Conservation (phyloP, 2,329 filamentous ascomycete genomes). For the Sporothrix luriei region DNA sequence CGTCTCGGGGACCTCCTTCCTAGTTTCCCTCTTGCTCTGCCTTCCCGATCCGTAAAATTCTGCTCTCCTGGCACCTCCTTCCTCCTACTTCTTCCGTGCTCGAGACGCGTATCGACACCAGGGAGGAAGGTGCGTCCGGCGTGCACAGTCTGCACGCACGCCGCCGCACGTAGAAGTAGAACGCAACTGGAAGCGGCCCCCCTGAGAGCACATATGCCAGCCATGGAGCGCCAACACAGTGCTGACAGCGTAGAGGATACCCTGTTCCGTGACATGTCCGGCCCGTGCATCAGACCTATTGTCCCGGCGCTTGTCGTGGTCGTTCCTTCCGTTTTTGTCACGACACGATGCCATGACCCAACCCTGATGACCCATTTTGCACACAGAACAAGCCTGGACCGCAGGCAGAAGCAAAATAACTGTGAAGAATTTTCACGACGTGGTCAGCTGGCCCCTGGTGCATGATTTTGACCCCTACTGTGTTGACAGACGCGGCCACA, state of each 20-base stretch:
- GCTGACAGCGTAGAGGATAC: neutral
- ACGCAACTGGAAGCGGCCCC: neutral
- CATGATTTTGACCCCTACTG: neutral
- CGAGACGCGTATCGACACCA: no score
- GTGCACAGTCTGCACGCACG: neutral
- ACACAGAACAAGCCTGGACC: neutral
- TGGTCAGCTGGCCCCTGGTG: neutral
- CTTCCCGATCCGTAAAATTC: neutral
- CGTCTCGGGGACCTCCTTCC: no score
- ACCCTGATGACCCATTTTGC: neutral
- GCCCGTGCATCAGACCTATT: neutral
- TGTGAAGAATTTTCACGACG: neutral
- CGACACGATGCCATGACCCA: neutral
- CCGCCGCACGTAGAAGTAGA: neutral
- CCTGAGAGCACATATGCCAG: neutral
- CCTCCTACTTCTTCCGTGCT: neutral
- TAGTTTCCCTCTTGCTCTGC: neutral
- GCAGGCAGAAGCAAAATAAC: neutral
- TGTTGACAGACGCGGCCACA: neutral
- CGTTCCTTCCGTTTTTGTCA: slow-evolving; percentile 24
- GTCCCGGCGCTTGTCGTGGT: neutral
- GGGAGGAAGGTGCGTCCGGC: slow-evolving; percentile 1
- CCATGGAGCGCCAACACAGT: neutral
- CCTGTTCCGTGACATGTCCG: slow-evolving; percentile 11
- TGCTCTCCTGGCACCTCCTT: neutral